These are phyloP conservation scores for Xylariaceae sp. DNA, from an alignment of 2,329 filamentous ascomycete genomes.

Conservation along the genomic window DNA sequence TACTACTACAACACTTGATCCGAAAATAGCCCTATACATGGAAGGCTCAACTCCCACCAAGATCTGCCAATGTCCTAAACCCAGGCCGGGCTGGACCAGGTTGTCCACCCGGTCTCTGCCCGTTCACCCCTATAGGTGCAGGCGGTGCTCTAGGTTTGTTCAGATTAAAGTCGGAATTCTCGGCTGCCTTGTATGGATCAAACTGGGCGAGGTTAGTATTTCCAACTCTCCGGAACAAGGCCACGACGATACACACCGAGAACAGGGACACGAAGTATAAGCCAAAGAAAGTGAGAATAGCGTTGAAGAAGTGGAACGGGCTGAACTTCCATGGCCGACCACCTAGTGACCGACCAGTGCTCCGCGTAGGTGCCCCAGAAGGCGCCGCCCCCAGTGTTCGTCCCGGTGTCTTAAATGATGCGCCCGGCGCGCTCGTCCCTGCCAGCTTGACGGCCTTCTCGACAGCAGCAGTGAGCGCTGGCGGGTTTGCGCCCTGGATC, in stretches of 20 bases:
- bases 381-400: slow-evolving; percentile 55
- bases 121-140: slow-evolving; percentile 22
- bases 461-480: slow-evolving; percentile 75
- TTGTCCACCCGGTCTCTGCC: slow-evolving; percentile 33
- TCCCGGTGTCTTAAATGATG: slow-evolving; percentile 57
- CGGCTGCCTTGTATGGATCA: slow-evolving; percentile 63
- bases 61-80: slow-evolving; percentile 56
- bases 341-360: slow-evolving; percentile 24
- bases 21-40: background rate
- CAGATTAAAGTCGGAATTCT: slow-evolving; percentile 62
- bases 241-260: slow-evolving; percentile 48
- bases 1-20: background rate
- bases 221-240: background rate
- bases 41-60: slow-evolving; percentile 37
- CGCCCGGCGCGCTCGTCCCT: slow-evolving; percentile 45
- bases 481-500: slow-evolving; percentile 79
- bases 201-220: slow-evolving; percentile 45
- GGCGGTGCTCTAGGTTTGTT: slow-evolving; percentile 43
- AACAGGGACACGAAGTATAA: slow-evolving; percentile 66
- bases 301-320: slow-evolving; percentile 50
- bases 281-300: slow-evolving; percentile 58
- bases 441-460: slow-evolving; percentile 66
- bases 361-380: slow-evolving; percentile 20
- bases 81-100: slow-evolving; percentile 30
- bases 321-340: slow-evolving; percentile 37